Conservation (phyloP, 768 basidiomycete genomes). For the Lactarius hatsudake region DNA sequence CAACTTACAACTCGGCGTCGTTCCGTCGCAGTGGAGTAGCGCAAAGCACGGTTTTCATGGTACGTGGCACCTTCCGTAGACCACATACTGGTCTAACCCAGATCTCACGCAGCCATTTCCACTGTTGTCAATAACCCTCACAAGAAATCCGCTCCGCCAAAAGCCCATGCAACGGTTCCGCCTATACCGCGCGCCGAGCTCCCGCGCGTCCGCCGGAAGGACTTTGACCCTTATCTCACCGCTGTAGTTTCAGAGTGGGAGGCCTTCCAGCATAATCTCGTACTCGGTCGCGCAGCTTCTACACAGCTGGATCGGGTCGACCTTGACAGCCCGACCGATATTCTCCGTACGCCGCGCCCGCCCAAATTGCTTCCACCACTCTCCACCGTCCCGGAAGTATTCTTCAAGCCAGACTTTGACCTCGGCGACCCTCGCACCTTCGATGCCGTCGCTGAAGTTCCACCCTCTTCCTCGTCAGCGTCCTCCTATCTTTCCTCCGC, state of each 20-base stretch:
- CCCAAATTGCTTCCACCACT: slow-evolving; percentile 60
- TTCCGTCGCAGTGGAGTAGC: slow-evolving; percentile 75
- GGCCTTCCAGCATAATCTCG: slow-evolving; percentile 52
- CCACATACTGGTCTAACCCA: not conserved
- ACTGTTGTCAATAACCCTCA: slow-evolving; percentile 91
- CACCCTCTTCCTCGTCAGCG: slow-evolving; percentile 4
- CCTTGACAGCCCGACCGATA: slow-evolving; percentile 17
- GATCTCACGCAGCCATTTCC: slow-evolving; percentile 68
- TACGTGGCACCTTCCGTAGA: slow-evolving; percentile 35
- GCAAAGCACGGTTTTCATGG: slow-evolving; percentile 87
- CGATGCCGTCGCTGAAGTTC: slow-evolving; percentile 61
- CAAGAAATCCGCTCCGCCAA: slow-evolving; percentile 79
- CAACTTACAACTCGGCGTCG: slow-evolving; percentile 45
- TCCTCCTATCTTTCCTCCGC: slow-evolving; percentile 3
- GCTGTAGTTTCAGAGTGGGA: slow-evolving; percentile 77
- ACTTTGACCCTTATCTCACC: slow-evolving; percentile 80
- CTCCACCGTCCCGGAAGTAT: slow-evolving; percentile 72
- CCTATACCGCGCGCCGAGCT: slow-evolving; percentile 69
- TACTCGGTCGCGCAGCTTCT: slow-evolving; percentile 35
- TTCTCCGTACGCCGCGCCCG: slow-evolving; percentile 34
- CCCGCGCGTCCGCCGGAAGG: slow-evolving; percentile 75
- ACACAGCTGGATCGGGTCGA: slow-evolving; percentile 32
- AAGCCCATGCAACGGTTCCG: slow-evolving; percentile 79
- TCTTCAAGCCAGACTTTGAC: slow-evolving; percentile 77
- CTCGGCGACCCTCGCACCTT: slow-evolving; percentile 79